Evolutionary conservation across 2,329 filamentous ascomycete species (phyloP).

Genomic region (Neonectria neomacrospora): DNA sequence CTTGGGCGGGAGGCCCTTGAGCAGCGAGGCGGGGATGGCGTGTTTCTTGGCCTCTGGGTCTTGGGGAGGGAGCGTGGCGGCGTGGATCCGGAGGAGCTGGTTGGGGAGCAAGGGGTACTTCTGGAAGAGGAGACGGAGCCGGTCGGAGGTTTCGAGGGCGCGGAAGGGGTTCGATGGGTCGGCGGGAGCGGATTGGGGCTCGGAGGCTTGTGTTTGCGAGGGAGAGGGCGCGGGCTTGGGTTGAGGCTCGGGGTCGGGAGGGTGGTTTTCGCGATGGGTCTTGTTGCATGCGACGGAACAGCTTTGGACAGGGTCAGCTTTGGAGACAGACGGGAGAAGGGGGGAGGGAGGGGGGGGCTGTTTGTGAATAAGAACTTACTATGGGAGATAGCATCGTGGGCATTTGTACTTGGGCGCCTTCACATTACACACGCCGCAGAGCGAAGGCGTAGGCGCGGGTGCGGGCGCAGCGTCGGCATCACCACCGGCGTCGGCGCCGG

Average conservation of each 20-base stretch:
- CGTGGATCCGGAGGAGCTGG: slow-evolving; percentile 61
- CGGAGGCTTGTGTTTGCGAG: slow-evolving; percentile 16
- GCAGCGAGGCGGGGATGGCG: slow-evolving; percentile 48
- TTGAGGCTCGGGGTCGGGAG: slow-evolving; percentile 51
- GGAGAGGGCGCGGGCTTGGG: slow-evolving; percentile 34
- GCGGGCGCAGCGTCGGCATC: slow-evolving; percentile 13
- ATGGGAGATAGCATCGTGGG: slow-evolving; percentile 66
- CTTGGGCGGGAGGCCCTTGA: slow-evolving; percentile 48
- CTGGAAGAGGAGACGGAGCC: slow-evolving; percentile 62
- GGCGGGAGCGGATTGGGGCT: slow-evolving; percentile 8
- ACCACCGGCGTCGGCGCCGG: slow-evolving; percentile 2
- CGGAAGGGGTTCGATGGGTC: slow-evolving; percentile 59
- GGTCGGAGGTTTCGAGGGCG: slow-evolving; percentile 61
- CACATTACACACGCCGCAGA: slow-evolving; percentile 64
- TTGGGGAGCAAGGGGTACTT: slow-evolving; percentile 62
- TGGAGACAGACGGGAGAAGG: too few species aligned
- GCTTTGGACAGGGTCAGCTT: slow-evolving; percentile 53
- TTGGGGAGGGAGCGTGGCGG: slow-evolving; percentile 60
- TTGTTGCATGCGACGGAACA: slow-evolving; percentile 70
- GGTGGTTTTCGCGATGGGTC: slow-evolving; percentile 62
- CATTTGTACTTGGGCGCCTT: slow-evolving; percentile 71
- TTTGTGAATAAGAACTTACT: slow-evolving; percentile 56
- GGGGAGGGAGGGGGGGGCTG: not conserved
- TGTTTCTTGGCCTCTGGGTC: slow-evolving; percentile 39
- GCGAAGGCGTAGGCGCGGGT: slow-evolving; percentile 29